Conservation (phyloP, 148 eudicot genomes). For the Chenopodium album region DNA sequence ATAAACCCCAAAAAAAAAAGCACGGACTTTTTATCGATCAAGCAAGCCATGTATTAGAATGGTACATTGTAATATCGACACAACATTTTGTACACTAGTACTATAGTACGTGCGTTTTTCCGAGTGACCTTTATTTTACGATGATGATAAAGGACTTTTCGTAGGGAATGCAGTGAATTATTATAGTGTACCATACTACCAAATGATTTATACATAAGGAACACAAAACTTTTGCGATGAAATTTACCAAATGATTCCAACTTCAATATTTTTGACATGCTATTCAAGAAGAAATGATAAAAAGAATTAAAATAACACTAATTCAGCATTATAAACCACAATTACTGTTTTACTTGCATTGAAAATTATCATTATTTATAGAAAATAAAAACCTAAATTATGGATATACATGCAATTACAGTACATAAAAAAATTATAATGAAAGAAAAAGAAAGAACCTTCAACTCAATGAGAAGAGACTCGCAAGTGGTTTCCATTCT, state of each 20-base stretch:
- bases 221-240: too few relatives aligned
- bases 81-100: not conserved
- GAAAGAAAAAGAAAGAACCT: conserved; percentile 37
- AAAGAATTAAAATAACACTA: not conserved
- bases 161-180: not conserved
- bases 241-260: too few relatives aligned
- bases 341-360: not conserved
- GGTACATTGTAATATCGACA: too few relatives aligned
- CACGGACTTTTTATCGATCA: not conserved
- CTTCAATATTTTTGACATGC: not conserved
- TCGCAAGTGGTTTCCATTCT: conserved; percentile 61
- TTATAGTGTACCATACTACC: too few relatives aligned
- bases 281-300: not conserved
- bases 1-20: too few relatives aligned
- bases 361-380: too few relatives aligned
- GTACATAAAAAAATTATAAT: not conserved
- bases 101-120: too few relatives aligned
- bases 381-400: not conserved
- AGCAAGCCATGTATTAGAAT: not conserved
- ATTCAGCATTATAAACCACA: not conserved
- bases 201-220: too few relatives aligned
- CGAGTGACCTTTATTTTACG: not conserved
- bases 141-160: not conserved
- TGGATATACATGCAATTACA: not conserved
- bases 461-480: conserved; percentile 58